phyloP scores from a whole-genome alignment of 2,329 filamentous ascomycete genomes.

The Alternaria arbusti region DNA sequence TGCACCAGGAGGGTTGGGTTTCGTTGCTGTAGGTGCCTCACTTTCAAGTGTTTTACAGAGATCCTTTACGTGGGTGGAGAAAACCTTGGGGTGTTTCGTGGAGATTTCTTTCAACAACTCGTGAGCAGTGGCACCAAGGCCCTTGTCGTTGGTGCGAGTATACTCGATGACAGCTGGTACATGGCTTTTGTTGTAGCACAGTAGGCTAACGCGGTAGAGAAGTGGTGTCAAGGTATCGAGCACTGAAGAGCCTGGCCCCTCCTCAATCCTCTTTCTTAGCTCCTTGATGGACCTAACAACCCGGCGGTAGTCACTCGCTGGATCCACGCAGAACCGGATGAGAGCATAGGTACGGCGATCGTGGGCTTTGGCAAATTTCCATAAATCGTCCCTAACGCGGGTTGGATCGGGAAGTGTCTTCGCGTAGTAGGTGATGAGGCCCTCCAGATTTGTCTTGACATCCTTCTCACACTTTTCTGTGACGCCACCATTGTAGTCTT shows the following conservation, averaged over 20 bases:
- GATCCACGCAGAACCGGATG: constrained; percentile 81
- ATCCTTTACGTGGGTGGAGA: constrained; percentile 90
- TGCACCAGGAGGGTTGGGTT: constrained; percentile 72
- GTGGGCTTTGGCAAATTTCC: constrained; percentile 89
- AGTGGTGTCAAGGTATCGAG: constrained; percentile 83
- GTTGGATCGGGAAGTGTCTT: constrained; percentile 77
- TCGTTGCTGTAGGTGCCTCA: constrained; percentile 74
- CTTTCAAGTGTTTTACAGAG: constrained; percentile 86
- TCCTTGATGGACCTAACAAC: constrained; percentile 91
- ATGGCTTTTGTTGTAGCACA: constrained; percentile 94
- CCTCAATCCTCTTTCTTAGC: constrained; percentile 79
- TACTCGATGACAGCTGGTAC: constrained; percentile 88
- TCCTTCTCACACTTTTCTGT: constrained; percentile 73
- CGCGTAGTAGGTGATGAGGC: constrained; percentile 74
- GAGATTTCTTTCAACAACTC: constrained; percentile 93
- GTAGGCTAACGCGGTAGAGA: constrained; percentile 79
- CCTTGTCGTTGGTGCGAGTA: constrained; percentile 81
- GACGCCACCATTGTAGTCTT: constrained; percentile 87
- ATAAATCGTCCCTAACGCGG: constrained; percentile 76
- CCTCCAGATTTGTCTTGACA: constrained; percentile 72
- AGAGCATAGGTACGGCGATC: constrained; percentile 91
- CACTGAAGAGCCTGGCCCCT: constrained; percentile 66
- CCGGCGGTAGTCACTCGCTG: constrained; percentile 89
- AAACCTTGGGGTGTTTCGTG: constrained; percentile 83
- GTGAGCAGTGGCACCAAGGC: constrained; percentile 79